Evolutionary conservation across 2,329 filamentous ascomycete genomes (phyloP).

Genomic region (Leptosphaerulina australis): DNA sequence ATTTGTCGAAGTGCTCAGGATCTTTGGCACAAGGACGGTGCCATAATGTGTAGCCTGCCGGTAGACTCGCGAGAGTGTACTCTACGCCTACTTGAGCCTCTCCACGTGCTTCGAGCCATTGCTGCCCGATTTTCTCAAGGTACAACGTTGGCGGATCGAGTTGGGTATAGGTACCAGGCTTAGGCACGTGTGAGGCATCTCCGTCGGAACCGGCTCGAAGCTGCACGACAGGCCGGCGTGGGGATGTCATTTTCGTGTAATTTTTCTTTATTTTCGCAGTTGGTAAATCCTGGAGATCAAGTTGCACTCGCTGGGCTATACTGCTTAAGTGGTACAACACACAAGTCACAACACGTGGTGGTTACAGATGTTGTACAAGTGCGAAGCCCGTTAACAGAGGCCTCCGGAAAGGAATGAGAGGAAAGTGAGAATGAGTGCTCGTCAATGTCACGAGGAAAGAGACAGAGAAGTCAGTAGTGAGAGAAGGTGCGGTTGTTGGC

Average conservation of each 20-base stretch:
- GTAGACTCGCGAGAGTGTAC: constrained; percentile 61
- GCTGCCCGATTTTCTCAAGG: constrained; percentile 54
- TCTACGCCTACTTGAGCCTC: constrained; percentile 44
- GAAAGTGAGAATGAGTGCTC: background rate
- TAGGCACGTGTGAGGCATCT: constrained; percentile 40
- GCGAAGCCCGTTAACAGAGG: no score
- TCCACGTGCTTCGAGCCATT: constrained; percentile 56
- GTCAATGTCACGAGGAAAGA: background rate
- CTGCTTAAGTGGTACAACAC: background rate
- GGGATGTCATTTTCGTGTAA: constrained; percentile 11
- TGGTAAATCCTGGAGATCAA: background rate
- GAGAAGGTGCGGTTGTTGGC: constrained; percentile 14
- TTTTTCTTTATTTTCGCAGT: no score
- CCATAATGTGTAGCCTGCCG: constrained; percentile 60
- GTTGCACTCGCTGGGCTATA: background rate
- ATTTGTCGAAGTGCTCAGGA: constrained; percentile 56
- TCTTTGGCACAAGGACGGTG: constrained; percentile 55
- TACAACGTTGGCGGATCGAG: constrained; percentile 53
- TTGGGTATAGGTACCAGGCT: constrained; percentile 31
- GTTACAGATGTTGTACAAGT: no score
- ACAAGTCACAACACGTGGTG: no score
- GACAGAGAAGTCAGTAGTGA: constrained; percentile 1
- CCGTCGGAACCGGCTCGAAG: constrained; percentile 44
- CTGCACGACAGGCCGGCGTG: constrained; percentile 28
- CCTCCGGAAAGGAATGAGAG: no score